These are phyloP conservation scores for Populus ilicifolia DNA, from an alignment of 345 rosid species.

Conservation along the genomic window DNA sequence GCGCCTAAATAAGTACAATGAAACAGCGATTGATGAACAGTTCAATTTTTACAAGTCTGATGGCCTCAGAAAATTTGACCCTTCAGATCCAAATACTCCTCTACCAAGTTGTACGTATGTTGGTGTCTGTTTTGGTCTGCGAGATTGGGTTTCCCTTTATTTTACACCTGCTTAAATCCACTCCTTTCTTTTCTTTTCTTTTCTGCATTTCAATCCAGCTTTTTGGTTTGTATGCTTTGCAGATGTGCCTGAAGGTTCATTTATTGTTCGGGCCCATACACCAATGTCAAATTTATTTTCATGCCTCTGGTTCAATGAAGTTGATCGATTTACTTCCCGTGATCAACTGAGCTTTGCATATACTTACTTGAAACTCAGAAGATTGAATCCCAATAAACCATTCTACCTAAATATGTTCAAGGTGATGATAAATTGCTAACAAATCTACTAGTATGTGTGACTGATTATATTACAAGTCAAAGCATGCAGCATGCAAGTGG, in stretches of 20 bases:
- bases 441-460: not conserved
- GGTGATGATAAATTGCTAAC: constrained; percentile 36
- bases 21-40: constrained; percentile 72
- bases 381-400: constrained; percentile 63
- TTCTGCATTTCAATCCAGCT: constrained; percentile 14
- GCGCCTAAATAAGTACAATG: constrained; percentile 69
- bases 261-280: constrained; percentile 81
- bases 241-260: constrained; percentile 99
- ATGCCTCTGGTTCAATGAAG: constrained; percentile 94
- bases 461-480: not conserved
- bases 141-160: constrained; percentile 9
- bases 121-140: not conserved
- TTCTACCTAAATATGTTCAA: constrained; percentile 80
- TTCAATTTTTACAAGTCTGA: constrained; percentile 62
- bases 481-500: not conserved
- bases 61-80: constrained; percentile 73
- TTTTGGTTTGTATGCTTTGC: constrained; percentile 22
- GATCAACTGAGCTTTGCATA: constrained; percentile 96
- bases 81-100: constrained; percentile 50
- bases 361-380: constrained; percentile 74
- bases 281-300: constrained; percentile 94
- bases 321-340: constrained; percentile 82
- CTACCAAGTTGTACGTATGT: constrained; percentile 78
- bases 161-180: constrained; percentile 4
- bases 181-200: not conserved